Percentiles rank a stretch among this genome's conserved stretches.
These are phyloP conservation scores for Mycena metata DNA, from an alignment of 768 basidiomycete genomes.

Conservation along the genomic window DNA sequence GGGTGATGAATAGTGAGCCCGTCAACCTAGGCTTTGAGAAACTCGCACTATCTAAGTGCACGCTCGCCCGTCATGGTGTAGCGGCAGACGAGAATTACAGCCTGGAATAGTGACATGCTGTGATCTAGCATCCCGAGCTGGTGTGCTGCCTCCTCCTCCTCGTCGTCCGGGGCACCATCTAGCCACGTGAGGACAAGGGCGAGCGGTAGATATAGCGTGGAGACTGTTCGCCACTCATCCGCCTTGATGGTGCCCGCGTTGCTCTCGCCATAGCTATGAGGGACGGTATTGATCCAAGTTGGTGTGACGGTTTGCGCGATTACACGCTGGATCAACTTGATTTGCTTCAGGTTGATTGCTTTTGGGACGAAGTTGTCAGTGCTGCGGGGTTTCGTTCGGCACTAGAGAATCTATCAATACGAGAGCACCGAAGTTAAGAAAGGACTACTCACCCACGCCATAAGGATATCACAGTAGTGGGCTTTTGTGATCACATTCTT, in stretches of 20 bases:
- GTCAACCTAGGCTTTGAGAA: conserved; percentile 44
- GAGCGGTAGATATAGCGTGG: conserved; percentile 50
- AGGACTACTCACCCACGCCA: background rate
- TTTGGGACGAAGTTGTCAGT: conserved; percentile 19
- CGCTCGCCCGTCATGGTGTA: conserved; percentile 29
- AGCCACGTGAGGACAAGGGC: conserved; percentile 51
- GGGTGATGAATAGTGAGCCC: conserved; percentile 42
- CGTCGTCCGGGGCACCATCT: conserved; percentile 16
- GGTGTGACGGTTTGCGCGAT: conserved; percentile 42
- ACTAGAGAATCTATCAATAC: conserved; percentile 1
- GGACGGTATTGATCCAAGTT: conserved; percentile 46
- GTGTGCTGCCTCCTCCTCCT: conserved; percentile 13
- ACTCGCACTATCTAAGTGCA: conserved; percentile 18
- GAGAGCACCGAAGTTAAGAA: background rate
- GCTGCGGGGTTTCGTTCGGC: conserved; percentile 24
- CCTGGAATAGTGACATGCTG: conserved; percentile 46
- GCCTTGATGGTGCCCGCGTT: conserved; percentile 52
- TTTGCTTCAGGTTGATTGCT: conserved; percentile 20
- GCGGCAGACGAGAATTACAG: conserved; percentile 40
- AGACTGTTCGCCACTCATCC: conserved; percentile 50
- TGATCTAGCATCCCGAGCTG: conserved; percentile 41
- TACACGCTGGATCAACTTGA: conserved; percentile 41
- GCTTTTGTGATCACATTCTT: no score
- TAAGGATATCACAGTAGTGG: no score
- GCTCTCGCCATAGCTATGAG: conserved; percentile 44